Percentiles rank a stretch among this genome's conserved stretches.
These are phyloP conservation scores for Naganishia onofrii DNA, from an alignment of 768 basidiomycete genomes.

Conservation along the genomic window DNA sequence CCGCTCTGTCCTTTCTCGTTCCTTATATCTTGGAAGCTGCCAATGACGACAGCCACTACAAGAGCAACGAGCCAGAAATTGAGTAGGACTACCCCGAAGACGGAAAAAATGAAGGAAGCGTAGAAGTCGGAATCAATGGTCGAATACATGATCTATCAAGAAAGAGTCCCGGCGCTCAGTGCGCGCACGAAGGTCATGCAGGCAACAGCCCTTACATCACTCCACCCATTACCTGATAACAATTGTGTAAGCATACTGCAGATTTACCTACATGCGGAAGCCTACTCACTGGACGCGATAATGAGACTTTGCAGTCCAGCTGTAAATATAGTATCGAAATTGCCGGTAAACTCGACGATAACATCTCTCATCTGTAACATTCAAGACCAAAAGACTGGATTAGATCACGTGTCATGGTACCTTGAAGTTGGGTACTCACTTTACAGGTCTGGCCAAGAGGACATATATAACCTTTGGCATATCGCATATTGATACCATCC, in stretches of 20 bases:
- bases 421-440: constrained; percentile 53
- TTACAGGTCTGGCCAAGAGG: constrained; percentile 79
- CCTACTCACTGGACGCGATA: constrained; percentile 67
- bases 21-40: constrained; percentile 83
- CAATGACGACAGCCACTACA: constrained; percentile 85
- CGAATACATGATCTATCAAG: constrained; percentile 77
- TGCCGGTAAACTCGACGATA: constrained; percentile 69
- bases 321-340: constrained; percentile 84
- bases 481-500: constrained; percentile 53
- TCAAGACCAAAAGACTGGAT: neutral
- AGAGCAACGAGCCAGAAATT: constrained; percentile 86
- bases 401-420: neutral
- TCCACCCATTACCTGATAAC: constrained; percentile 51
- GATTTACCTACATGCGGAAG: neutral
- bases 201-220: constrained; percentile 31
- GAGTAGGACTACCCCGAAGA: constrained; percentile 75
- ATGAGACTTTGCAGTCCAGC: constrained; percentile 79
- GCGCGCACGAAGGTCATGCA: neutral
- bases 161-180: constrained; percentile 49
- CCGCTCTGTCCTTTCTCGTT: constrained; percentile 77
- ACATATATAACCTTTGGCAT: constrained; percentile 81
- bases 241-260: neutral
- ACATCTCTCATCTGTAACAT: constrained; percentile 39
- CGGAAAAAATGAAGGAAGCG: constrained; percentile 81
- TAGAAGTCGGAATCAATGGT: constrained; percentile 89